phyloP scores from a whole-genome alignment of 2,329 filamentous ascomycete genomes.

The Zymoseptoria brevis region DNA sequence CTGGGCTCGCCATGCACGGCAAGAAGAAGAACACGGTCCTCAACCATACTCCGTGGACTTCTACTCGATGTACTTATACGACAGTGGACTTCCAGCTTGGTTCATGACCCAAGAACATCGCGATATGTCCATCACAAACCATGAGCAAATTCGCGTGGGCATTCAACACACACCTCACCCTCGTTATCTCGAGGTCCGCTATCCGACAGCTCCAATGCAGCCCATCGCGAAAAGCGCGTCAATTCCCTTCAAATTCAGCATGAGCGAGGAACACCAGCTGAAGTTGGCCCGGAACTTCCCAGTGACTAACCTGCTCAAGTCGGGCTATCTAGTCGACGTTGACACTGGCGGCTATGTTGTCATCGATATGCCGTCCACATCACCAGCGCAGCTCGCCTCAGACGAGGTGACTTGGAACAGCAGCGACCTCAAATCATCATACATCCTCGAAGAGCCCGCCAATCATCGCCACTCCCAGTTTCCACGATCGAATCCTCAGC shows the following conservation, averaged over 20 bases:
- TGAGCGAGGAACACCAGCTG: background rate
- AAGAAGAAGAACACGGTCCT: conserved; percentile 1
- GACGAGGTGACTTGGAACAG: background rate
- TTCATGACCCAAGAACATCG: background rate
- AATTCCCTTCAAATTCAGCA: background rate
- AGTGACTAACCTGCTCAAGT: background rate
- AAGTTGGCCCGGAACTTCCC: conserved; percentile 1
- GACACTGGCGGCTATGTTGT: background rate
- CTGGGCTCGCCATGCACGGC: conserved; percentile 1
- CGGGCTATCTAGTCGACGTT: background rate
- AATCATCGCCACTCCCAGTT: background rate
- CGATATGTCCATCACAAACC: background rate
- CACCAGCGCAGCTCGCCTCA: background rate
- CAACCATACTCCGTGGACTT: conserved; percentile 4
- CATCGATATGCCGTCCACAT: background rate
- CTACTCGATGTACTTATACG: conserved; percentile 7
- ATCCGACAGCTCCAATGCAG: background rate
- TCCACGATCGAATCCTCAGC: background rate
- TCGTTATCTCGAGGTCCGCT: conserved; percentile 1
- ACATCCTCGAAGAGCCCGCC: background rate
- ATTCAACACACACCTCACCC: background rate
- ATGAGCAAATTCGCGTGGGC: background rate
- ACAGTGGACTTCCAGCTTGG: background rate
- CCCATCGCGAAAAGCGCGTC: background rate
- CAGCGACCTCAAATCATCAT: background rate